phyloP scores from a whole-genome alignment of 208 protist species.

The Trypanosoma melophagium region DNA sequence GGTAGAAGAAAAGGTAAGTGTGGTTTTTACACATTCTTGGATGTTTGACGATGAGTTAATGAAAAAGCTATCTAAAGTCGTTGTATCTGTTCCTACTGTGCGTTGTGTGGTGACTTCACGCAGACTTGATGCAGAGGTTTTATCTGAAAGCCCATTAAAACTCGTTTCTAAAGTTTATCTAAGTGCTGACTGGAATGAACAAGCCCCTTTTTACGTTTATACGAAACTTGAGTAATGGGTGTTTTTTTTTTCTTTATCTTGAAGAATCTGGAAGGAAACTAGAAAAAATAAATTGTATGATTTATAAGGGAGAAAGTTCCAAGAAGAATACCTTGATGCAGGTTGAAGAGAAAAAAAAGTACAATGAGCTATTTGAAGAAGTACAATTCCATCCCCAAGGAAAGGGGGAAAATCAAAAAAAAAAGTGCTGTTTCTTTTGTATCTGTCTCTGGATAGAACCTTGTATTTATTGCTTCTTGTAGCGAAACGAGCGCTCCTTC shows the following conservation, averaged over 20 bases:
- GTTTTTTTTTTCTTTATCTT: neutral
- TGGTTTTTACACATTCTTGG: slow-evolving; percentile 79
- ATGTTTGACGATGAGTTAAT: slow-evolving; percentile 87
- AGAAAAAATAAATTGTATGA: neutral
- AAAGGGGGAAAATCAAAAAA: slow-evolving; percentile 6
- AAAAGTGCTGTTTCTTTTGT: neutral
- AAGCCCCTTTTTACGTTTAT: slow-evolving; percentile 83
- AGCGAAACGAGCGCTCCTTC: too few relatives aligned
- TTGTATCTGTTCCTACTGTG: slow-evolving; percentile 55
- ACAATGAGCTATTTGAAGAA: neutral
- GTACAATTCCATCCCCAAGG: too few relatives aligned
- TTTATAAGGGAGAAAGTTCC: too few relatives aligned
- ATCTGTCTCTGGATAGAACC: too few relatives aligned
- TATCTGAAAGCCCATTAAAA: slow-evolving; percentile 33
- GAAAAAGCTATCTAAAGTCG: slow-evolving; percentile 51
- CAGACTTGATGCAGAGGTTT: slow-evolving; percentile 52
- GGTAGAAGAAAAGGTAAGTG: slow-evolving; percentile 58
- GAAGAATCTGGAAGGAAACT: neutral
- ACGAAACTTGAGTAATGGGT: neutral
- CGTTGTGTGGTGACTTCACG: slow-evolving; percentile 78
- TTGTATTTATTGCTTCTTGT: too few relatives aligned
- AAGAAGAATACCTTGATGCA: neutral
- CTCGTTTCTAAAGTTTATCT: slow-evolving; percentile 54
- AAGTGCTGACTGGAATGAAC: slow-evolving; percentile 74
- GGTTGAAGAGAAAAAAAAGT: neutral